A percentile compares a stretch with the other conserved stretches of the same genome.
These are phyloP conservation scores for Candida adriatica DNA, from an alignment of 805 yeast species.

Conservation along the genomic window DNA sequence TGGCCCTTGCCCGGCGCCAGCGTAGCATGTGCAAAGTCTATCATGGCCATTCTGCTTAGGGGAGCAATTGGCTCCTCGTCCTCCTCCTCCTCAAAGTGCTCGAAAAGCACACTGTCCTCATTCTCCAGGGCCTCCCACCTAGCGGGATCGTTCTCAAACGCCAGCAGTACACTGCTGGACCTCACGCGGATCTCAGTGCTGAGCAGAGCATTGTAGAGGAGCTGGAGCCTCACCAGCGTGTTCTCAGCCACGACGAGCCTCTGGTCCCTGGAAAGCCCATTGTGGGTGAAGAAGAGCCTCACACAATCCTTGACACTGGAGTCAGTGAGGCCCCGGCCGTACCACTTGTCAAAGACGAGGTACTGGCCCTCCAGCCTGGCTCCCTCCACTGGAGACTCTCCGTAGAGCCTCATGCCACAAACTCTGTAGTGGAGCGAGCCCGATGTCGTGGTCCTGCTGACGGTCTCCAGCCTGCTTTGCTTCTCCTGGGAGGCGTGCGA, in stretches of 20 bases:
- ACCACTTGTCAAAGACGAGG: constrained; percentile 52
- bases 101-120: constrained; percentile 34
- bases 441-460: constrained; percentile 69
- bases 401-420: constrained; percentile 75
- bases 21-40: constrained; percentile 89
- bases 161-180: constrained; percentile 67
- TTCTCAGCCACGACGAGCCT: constrained; percentile 34
- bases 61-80: constrained; percentile 28
- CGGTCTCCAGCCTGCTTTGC: constrained; percentile 49
- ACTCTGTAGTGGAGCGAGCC: constrained; percentile 71
- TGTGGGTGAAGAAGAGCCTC: constrained; percentile 36
- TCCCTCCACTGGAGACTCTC: constrained; percentile 11
- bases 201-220: constrained; percentile 58
- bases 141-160: constrained; percentile 59
- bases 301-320: constrained; percentile 41
- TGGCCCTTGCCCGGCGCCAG: constrained; percentile 54
- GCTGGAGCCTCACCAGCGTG: constrained; percentile 53
- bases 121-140: constrained; percentile 42
- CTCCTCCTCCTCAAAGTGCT: constrained; percentile 27
- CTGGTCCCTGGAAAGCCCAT: constrained; percentile 26
- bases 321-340: constrained; percentile 54
- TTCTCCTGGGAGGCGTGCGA: constrained; percentile 53
- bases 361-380: constrained; percentile 33
- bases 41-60: constrained; percentile 56
- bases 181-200: constrained; percentile 57